Conservation (phyloP, 495 filamentous ascomycete species). For the Geoglossum glabrum region DNA sequence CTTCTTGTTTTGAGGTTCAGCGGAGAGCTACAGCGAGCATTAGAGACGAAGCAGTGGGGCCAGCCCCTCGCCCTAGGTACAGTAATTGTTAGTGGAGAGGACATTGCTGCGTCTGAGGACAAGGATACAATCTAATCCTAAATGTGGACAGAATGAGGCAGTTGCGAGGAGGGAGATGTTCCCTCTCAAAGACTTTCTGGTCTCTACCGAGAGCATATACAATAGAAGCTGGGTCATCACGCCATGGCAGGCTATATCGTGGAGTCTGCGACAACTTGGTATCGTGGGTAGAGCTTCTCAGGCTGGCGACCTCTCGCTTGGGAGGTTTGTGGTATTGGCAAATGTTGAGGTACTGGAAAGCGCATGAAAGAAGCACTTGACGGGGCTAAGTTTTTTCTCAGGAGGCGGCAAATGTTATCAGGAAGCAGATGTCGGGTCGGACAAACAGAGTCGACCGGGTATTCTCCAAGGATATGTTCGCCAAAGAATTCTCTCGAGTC, state of each 20-base stretch:
- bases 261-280: slow-evolving; percentile 55
- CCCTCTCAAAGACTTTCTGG: slow-evolving; percentile 40
- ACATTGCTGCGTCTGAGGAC: neutral
- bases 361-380: neutral
- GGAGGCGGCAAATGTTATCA: slow-evolving; percentile 21
- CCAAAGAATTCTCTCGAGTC: slow-evolving; percentile 31
- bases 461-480: slow-evolving; percentile 45
- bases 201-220: slow-evolving; percentile 41
- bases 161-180: slow-evolving; percentile 46
- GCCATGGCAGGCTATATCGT: slow-evolving; percentile 45
- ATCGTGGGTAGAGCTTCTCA: slow-evolving; percentile 29
- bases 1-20: slow-evolving; percentile 45
- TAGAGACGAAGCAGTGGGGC: slow-evolving; percentile 65
- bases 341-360: slow-evolving; percentile 29
- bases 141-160: slow-evolving; percentile 36
- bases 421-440: slow-evolving; percentile 19
- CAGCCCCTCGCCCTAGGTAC: slow-evolving; percentile 62
- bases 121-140: neutral
- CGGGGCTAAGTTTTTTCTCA: slow-evolving; percentile 8
- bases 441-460: slow-evolving; percentile 30
- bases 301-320: slow-evolving; percentile 26
- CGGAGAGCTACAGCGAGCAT: slow-evolving; percentile 42
- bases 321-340: slow-evolving; percentile 35
- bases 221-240: slow-evolving; percentile 26
- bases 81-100: slow-evolving; percentile 37